phyloP scores from a whole-genome alignment of 257 asterid species.

The Striga asiatica region DNA sequence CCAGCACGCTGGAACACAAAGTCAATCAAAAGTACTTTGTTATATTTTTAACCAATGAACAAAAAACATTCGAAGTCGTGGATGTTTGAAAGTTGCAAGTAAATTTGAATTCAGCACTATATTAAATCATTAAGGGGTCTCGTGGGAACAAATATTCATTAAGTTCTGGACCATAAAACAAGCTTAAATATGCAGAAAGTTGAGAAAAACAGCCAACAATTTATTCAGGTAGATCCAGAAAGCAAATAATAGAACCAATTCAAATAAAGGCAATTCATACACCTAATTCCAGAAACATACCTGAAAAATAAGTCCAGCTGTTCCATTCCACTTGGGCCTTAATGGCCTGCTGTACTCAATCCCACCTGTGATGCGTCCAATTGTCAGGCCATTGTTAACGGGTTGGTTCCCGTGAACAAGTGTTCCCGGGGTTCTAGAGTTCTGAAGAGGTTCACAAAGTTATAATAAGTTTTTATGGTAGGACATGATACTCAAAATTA shows the following conservation, averaged over 20 bases:
- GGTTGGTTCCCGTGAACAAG: slow-evolving; percentile 94
- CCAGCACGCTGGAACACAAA: slow-evolving; percentile 59
- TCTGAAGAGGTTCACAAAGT: slow-evolving; percentile 32
- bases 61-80: neutral
- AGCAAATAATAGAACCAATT: neutral
- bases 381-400: slow-evolving; percentile 45
- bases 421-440: slow-evolving; percentile 93
- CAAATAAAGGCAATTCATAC: neutral
- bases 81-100: slow-evolving; percentile 1
- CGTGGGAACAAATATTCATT: slow-evolving; percentile 1
- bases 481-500: slow-evolving; percentile 3
- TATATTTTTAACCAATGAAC: neutral
- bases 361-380: slow-evolving; percentile 88
- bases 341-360: slow-evolving; percentile 89
- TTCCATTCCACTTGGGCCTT: slow-evolving; percentile 93
- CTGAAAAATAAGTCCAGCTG: slow-evolving; percentile 79
- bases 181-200: neutral
- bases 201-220: slow-evolving; percentile 2
- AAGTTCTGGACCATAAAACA: neutral
- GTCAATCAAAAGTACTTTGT: slow-evolving; percentile 8
- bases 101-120: neutral
- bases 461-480: slow-evolving; percentile 9
- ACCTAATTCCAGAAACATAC: slow-evolving; percentile 22
- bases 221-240: neutral
- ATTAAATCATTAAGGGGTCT: neutral